phyloP scores from a whole-genome alignment of 2,329 filamentous ascomycete species.

The Periconia sp. region DNA sequence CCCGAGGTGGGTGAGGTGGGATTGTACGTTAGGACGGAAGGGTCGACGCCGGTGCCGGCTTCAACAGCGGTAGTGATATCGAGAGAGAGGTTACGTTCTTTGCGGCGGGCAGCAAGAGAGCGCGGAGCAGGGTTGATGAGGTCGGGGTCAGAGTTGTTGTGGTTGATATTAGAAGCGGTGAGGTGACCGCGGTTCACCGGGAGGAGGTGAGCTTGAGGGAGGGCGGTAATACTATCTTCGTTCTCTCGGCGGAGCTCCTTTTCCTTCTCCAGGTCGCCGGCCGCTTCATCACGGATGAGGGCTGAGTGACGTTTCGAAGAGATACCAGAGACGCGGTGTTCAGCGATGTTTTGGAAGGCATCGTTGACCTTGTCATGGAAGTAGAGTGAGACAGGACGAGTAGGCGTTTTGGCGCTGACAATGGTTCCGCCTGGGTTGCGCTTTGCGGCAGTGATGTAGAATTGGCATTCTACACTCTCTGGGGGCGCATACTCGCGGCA shows the following conservation, averaged over 20 bases:
- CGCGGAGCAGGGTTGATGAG: constrained; percentile 32
- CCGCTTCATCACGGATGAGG: constrained; percentile 80
- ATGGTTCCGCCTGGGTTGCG: constrained; percentile 56
- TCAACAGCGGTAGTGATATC: constrained; percentile 50
- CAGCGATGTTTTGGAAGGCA: constrained; percentile 84
- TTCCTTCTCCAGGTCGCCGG: constrained; percentile 79
- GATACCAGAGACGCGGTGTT: constrained; percentile 62
- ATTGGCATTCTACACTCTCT: constrained; percentile 89
- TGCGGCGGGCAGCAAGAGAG: constrained; percentile 49
- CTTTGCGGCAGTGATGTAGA: constrained; percentile 86
- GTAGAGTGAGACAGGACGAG: constrained; percentile 70
- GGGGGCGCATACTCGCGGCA: constrained; percentile 88
- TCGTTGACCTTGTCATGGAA: constrained; percentile 89
- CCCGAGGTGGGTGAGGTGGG: constrained; percentile 12
- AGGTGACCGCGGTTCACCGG: constrained; percentile 27
- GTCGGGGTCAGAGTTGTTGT: constrained; percentile 35
- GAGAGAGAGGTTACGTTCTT: constrained; percentile 49
- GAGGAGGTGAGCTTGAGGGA: constrained; percentile 64
- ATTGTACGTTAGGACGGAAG: constrained; percentile 47
- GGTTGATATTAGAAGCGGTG: constrained; percentile 49
- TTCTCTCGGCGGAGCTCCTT: constrained; percentile 80
- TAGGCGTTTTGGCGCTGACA: constrained; percentile 59
- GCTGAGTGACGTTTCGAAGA: constrained; percentile 73
- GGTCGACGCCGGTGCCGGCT: constrained; percentile 46
- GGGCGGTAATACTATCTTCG: constrained; percentile 81